These are phyloP conservation scores for Beauveria sp. DNA, from an alignment of 2,329 filamentous ascomycete species.

Conservation along the genomic window DNA sequence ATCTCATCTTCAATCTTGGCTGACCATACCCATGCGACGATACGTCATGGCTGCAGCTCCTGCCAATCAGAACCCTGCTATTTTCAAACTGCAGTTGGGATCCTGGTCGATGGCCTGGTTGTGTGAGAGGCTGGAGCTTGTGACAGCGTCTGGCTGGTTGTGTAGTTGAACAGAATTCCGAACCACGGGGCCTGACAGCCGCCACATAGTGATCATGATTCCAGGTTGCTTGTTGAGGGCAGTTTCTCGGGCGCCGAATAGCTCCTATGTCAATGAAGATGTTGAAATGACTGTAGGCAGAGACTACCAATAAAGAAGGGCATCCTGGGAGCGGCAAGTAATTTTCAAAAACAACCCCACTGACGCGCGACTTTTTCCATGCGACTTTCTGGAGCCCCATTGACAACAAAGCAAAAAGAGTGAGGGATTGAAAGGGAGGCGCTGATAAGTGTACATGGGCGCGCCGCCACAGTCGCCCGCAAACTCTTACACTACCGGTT, in stretches of 20 bases:
- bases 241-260: too few relatives aligned
- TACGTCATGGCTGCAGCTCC: slow-evolving; percentile 7
- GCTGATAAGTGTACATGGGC: slow-evolving; percentile 1
- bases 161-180: neutral
- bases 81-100: slow-evolving; percentile 1
- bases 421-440: neutral
- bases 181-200: too few relatives aligned
- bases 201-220: too few relatives aligned
- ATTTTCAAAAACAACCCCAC: neutral
- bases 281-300: neutral
- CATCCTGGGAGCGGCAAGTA: neutral
- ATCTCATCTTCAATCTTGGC: slow-evolving; percentile 10
- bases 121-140: neutral
- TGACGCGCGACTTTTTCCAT: slow-evolving; percentile 2
- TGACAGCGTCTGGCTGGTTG: neutral
- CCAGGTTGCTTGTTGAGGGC: too few relatives aligned
- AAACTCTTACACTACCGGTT: neutral
- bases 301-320: neutral
- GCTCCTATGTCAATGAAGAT: neutral
- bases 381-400: too few relatives aligned
- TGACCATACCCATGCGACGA: neutral
- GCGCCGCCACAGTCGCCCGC: neutral
- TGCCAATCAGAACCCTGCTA: slow-evolving; percentile 8
- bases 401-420: neutral
- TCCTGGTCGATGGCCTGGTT: neutral